Base-by-base conservation (phyloP, 2,329 filamentous ascomycete species). In the Reticulascus tulasneorum region DNA sequence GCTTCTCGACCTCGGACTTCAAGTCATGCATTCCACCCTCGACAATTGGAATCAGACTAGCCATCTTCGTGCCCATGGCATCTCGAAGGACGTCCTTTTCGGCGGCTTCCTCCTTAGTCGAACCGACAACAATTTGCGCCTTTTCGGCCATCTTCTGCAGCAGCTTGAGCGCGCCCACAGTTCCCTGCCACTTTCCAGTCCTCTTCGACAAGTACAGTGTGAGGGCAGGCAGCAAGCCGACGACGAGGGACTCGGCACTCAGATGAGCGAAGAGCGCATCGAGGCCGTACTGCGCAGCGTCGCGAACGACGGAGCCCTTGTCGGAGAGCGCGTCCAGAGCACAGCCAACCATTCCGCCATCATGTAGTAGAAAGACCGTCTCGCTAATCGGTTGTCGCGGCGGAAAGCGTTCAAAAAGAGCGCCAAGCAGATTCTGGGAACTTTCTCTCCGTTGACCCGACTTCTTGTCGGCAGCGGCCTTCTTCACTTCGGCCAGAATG, bases 161-260 rank as follows among this genome's bases (percentile, higher is more conserved):
- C 46, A 97, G 63, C 60, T 84, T 81, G 56, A 84, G 84, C 29
- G 87, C 93, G 42, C 85, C 90, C 35, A 96, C 86, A 12, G 86
- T 87, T 42, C 93, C 93, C 66, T 98, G 93, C 93, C 93, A 98
- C 67, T 98, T 98, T 48, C 87, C 90, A 12, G 88, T 85, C 55
- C 79, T 80, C 66, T 88, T 94, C 56, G 73, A 71, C 20, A 98
- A 73, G 59, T 97, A 97, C 34, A 73, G 64, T 44, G 72, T 65
- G 25, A 98, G 69, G 12, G 79, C 75, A 4, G 93, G 89, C 33
- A 98, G 70, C 26, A 98, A 75, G 15, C 86, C 90, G 45, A 79
- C 77, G 34, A 94, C 84, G 54, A 94, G 77, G 32, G 86, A 82
- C 69, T 97, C 93, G 37, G 88, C 69, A 55, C 78, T 82, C 45